A percentile compares a stretch with the other conserved stretches of the same genome.
These are phyloP conservation scores for Silene vulgaris DNA, from an alignment of 179 eudicot species.

Conservation along the genomic window DNA sequence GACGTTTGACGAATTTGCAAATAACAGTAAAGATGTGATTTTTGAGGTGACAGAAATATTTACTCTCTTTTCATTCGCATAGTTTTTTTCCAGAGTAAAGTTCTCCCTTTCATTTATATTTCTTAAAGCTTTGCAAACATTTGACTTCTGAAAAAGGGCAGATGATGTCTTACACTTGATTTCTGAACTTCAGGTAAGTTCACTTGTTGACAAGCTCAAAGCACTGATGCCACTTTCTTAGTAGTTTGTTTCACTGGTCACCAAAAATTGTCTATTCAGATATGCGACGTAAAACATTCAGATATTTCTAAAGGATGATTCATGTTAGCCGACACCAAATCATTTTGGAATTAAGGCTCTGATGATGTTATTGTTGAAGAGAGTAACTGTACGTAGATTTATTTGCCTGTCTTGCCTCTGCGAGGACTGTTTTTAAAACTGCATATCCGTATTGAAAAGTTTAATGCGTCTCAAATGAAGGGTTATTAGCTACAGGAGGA, in stretches of 20 bases:
- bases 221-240: too few species aligned
- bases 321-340: too few species aligned
- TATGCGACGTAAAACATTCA: neutral
- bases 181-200: constrained; percentile 30
- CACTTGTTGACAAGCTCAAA: too few species aligned
- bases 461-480: neutral
- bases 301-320: too few species aligned
- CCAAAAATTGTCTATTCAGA: neutral
- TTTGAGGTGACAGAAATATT: neutral
- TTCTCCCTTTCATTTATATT: neutral
- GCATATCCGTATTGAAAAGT: neutral
- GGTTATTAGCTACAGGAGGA: neutral
- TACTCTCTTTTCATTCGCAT: neutral
- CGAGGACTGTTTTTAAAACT: neutral
- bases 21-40: neutral
- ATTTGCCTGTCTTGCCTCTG: neutral
- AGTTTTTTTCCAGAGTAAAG: neutral
- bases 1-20: too few species aligned
- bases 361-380: neutral
- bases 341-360: too few species aligned
- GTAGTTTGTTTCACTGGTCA: too few species aligned
- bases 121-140: neutral
- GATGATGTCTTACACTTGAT: constrained; percentile 61
- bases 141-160: constrained; percentile 30
- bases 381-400: neutral